Evolutionary conservation across 2,329 filamentous ascomycete genomes (phyloP), one percentile per base, ranked within the genome.

Genomic region (Zopfia rhizophila): DNA sequence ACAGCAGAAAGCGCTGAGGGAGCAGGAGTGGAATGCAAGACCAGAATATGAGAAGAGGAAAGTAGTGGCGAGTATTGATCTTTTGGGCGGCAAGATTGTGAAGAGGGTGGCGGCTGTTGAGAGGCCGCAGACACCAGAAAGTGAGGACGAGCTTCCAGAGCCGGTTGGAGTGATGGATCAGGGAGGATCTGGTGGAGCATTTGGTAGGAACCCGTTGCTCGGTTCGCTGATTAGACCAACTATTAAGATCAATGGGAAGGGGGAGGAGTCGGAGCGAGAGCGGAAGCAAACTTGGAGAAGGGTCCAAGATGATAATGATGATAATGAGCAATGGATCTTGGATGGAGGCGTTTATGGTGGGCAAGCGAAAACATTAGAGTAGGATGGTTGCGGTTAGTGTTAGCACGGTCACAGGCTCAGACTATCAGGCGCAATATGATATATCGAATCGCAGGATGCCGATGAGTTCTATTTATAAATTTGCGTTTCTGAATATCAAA

Each of bases 11-110:
- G 76, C 92, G 3, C 73, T 96, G 57, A 78, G 90, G 4, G 90
- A 96, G 72, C 86, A 94, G 79, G 90, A 96, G 62, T 95, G 91
- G 86, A 89, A 88, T 57, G 86, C 88, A 3, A 78, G 83, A 38
- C 91, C 91, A 0, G 92, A 95, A 52, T 96, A 91, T 71, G 92
- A 97, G 75, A 96, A 93, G 80, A 82, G 90, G 47, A 84, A 82
- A 59, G 87, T 94, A 49, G 88, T 97, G 1, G 82, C 95, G 56
- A 93, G 89, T 63, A 89, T 96, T 50, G 91, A 96, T 66, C 75
- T 96, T 1, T 85, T 86, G 7, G 87, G 87, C 0, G 87, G 88
- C 13, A 91, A 87, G 60, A 84, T 96, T 3, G 85, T 94, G 4
- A 84, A 82, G 48, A 83, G 83, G 58, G 90, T 90, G 82, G 83